A percentile compares a stretch with the other conserved stretches of the same genome.
Evolutionary conservation across 1,284 basidiomycete species (phyloP).

Genomic region (Laetiporus sulphureus): DNA sequence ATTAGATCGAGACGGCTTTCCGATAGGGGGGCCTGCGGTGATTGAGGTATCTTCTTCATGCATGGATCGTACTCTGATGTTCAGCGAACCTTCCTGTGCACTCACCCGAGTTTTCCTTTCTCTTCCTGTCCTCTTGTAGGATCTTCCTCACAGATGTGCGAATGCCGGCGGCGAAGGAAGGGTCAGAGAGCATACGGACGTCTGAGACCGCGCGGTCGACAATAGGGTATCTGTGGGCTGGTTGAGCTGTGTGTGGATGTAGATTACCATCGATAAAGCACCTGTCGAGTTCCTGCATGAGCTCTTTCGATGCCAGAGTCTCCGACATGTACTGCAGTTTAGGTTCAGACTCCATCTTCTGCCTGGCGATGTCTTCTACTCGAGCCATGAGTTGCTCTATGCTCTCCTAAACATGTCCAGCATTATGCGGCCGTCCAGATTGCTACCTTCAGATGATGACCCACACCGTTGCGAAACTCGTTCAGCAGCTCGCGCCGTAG

Average conservation of each 20-base stretch:
- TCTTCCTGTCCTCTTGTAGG: constrained; percentile 16
- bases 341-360: constrained; percentile 46
- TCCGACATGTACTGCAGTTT: constrained; percentile 48
- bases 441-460: no score
- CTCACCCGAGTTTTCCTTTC: no score
- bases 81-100: no score
- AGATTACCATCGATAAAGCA: constrained; percentile 18
- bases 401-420: constrained; percentile 35
- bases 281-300: constrained; percentile 70
- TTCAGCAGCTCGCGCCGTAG: constrained; percentile 57
- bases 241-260: constrained; percentile 7
- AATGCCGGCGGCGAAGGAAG: constrained; percentile 40
- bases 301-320: constrained; percentile 48
- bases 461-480: constrained; percentile 58
- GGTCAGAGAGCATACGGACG: constrained; percentile 43
- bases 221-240: constrained; percentile 49
- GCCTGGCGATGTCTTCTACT: constrained; percentile 53
- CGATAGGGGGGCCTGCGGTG: no score
- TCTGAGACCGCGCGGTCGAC: constrained; percentile 60
- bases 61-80: no score
- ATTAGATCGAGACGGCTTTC: no score
- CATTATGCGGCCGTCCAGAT: no score
- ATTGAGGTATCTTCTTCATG: no score
- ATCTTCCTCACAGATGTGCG: constrained; percentile 23
- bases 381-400: constrained; percentile 44